Percentiles rank a stretch among this genome's conserved stretches.
Evolutionary conservation across 2,329 filamentous ascomycete genomes (phyloP).

Genomic region (Sarocladiaceae sp.): DNA sequence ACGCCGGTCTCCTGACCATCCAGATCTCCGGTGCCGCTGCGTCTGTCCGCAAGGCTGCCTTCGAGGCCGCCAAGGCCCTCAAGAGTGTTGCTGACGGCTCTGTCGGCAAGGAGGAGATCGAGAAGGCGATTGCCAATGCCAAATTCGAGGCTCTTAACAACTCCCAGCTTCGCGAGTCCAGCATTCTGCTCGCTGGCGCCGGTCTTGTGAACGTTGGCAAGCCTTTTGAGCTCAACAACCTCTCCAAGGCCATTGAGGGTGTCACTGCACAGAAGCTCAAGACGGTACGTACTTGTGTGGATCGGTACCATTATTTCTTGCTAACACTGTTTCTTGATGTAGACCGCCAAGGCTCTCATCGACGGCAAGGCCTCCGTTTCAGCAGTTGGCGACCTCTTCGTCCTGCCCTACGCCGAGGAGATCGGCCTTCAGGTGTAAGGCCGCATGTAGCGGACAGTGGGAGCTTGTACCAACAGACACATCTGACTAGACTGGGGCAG

Average conservation of each 20-base stretch:
- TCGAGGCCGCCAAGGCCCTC: constrained; percentile 72
- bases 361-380: constrained; percentile 85
- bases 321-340: constrained; percentile 20
- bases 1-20: constrained; percentile 84
- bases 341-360: constrained; percentile 85
- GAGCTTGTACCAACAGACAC: constrained; percentile 38
- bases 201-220: constrained; percentile 76
- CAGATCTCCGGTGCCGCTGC: constrained; percentile 69
- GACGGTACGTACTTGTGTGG: constrained; percentile 53
- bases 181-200: constrained; percentile 77
- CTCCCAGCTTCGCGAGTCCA: constrained; percentile 69
- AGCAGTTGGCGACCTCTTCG: constrained; percentile 83
- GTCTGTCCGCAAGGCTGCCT: constrained; percentile 67
- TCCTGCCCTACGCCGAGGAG: constrained; percentile 89
- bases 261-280: constrained; percentile 83
- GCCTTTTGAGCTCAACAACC: constrained; percentile 75
- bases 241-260: constrained; percentile 70
- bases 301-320: constrained; percentile 7
- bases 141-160: constrained; percentile 87
- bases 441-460: constrained; percentile 22
- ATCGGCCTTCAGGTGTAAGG: constrained; percentile 89
- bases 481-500: constrained; percentile 32
- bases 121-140: constrained; percentile 86
- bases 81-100: constrained; percentile 73
- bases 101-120: constrained; percentile 75